Evolutionary conservation across 495 filamentous ascomycete species (phyloP).

Genomic region (Parachaetomium inaequale): DNA sequence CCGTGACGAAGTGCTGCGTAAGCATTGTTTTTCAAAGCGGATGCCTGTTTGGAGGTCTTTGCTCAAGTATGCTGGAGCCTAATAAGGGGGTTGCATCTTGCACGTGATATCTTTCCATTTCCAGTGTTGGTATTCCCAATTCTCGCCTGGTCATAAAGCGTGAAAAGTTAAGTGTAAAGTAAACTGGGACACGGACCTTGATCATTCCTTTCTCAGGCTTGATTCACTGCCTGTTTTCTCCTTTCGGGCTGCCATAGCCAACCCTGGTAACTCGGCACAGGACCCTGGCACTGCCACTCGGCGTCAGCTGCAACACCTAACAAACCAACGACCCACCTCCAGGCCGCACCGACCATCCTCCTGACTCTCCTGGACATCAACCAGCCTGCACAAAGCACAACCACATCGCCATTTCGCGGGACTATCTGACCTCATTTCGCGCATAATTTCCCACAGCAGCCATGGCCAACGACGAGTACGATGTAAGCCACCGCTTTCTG

Average conservation of each 20-base stretch:
- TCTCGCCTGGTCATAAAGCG: too few species aligned
- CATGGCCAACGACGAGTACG: constrained; percentile 99
- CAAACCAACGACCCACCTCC: constrained; percentile 29
- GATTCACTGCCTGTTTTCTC: neutral
- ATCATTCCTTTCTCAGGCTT: too few species aligned
- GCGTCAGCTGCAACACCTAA: constrained; percentile 25
- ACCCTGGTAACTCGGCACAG: neutral
- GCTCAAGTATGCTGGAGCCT: too few species aligned
- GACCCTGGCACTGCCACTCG: constrained; percentile 22
- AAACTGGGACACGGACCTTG: too few species aligned
- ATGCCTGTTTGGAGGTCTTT: too few species aligned
- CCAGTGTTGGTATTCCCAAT: too few species aligned
- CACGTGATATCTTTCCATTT: neutral
- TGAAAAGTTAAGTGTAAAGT: too few species aligned
- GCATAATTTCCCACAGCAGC: constrained; percentile 28
- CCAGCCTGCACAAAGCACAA: constrained; percentile 25
- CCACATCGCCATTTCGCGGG: constrained; percentile 23
- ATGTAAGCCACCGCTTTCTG: constrained; percentile 64
- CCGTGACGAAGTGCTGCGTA: too few species aligned
- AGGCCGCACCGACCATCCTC: constrained; percentile 35
- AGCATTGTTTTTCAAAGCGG: too few species aligned
- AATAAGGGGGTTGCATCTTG: neutral
- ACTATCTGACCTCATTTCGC: constrained; percentile 18
- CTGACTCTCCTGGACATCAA: constrained; percentile 32
- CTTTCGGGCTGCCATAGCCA: neutral